phyloP scores from a whole-genome alignment of 768 basidiomycete species.

The Glaciozyma martinii region DNA sequence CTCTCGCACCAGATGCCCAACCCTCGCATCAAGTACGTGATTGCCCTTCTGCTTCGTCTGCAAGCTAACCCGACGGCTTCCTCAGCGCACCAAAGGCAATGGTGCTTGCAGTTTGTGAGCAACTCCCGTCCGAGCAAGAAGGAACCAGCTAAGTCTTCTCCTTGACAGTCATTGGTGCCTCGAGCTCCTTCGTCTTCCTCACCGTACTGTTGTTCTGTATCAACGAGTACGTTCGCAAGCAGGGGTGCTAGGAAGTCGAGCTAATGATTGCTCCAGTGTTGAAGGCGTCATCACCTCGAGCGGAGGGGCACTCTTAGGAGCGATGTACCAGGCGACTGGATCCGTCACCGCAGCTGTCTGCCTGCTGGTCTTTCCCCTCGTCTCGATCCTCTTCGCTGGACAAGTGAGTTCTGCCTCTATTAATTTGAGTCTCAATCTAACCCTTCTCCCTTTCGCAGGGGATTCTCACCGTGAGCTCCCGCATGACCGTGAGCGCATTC shows the following conservation, averaged over 20 bases:
- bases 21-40: neutral
- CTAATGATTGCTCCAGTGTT: too few species aligned
- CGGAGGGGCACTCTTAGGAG: slow-evolving; percentile 29
- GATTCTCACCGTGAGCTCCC: slow-evolving; percentile 10
- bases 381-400: slow-evolving; percentile 17
- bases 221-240: slow-evolving; percentile 10
- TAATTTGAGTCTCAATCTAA: too few species aligned
- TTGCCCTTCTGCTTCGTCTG: neutral
- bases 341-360: slow-evolving; percentile 16
- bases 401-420: too few species aligned
- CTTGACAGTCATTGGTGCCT: slow-evolving; percentile 17
- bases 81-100: slow-evolving; percentile 33
- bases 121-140: too few species aligned
- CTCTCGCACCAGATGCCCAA: slow-evolving; percentile 20
- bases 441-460: slow-evolving; percentile 3
- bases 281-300: slow-evolving; percentile 20
- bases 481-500: slow-evolving; percentile 2
- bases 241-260: too few species aligned
- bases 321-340: slow-evolving; percentile 30
- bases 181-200: slow-evolving; percentile 29
- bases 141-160: neutral
- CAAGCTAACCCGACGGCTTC: neutral
- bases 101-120: slow-evolving; percentile 27
- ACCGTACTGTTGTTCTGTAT: slow-evolving; percentile 34
- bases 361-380: slow-evolving; percentile 23